A percentile compares a stretch with the other conserved stretches of the same genome.
Conservation (phyloP, 306 rosid genomes). For the Prunus davidiana region DNA sequence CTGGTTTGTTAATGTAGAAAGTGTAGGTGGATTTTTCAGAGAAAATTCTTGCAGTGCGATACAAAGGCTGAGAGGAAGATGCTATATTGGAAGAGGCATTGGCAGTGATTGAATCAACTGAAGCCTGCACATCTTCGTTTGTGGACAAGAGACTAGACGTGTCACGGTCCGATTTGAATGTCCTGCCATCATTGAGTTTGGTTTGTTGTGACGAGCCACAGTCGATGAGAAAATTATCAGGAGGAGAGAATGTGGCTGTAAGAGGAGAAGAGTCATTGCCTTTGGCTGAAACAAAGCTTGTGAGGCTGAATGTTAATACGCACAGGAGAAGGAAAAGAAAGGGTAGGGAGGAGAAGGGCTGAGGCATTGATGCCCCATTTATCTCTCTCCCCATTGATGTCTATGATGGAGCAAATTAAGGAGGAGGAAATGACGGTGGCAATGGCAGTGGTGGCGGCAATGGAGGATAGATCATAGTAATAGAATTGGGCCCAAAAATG, state of each 20-base stretch:
- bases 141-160: slow-evolving; percentile 57
- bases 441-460: slow-evolving; percentile 7
- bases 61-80: slow-evolving; percentile 47
- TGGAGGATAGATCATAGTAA: neutral
- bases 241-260: slow-evolving; percentile 34
- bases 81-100: slow-evolving; percentile 28
- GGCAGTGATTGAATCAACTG: slow-evolving; percentile 35
- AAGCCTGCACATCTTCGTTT: slow-evolving; percentile 43
- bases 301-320: neutral
- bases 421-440: neutral
- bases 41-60: slow-evolving; percentile 52
- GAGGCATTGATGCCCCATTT: slow-evolving; percentile 21
- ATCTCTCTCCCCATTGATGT: neutral
- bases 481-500: neutral
- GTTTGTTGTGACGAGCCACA: slow-evolving; percentile 56
- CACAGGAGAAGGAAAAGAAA: slow-evolving; percentile 12
- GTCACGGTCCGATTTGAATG: slow-evolving; percentile 70
- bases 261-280: slow-evolving; percentile 1
- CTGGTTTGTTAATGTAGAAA: slow-evolving; percentile 53
- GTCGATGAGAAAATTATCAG: slow-evolving; percentile 63
- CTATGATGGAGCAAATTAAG: neutral
- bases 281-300: slow-evolving; percentile 16
- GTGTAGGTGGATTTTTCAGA: slow-evolving; percentile 45
- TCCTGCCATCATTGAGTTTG: slow-evolving; percentile 52
- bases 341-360: slow-evolving; percentile 22